Evolutionary conservation across 345 rosid species (phyloP).

Genomic region (Arabis alpina): DNA sequence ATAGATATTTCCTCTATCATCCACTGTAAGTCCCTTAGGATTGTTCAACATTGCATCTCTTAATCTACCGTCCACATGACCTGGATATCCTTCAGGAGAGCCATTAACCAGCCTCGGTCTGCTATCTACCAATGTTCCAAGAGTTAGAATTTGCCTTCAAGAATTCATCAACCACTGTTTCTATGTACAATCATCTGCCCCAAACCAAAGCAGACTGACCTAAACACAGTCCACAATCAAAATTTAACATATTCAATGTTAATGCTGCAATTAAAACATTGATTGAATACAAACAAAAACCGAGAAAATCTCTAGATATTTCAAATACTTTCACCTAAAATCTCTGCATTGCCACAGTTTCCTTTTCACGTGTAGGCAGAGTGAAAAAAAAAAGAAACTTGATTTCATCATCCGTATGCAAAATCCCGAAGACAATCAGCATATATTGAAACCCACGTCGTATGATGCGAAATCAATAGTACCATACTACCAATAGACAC

Average conservation of each 20-base stretch:
- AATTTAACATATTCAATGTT: background rate
- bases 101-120: slow-evolving; percentile 91
- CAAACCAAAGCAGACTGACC: background rate
- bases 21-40: slow-evolving; percentile 89
- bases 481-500: slow-evolving; percentile 1
- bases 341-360: slow-evolving; percentile 17
- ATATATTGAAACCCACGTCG: slow-evolving; percentile 31
- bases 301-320: background rate
- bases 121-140: slow-evolving; percentile 46
- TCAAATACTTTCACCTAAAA: background rate
- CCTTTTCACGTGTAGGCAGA: slow-evolving; percentile 15
- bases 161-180: slow-evolving; percentile 44
- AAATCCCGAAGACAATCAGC: slow-evolving; percentile 24
- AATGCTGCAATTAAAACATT: slow-evolving; percentile 13
- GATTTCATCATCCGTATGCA: slow-evolving; percentile 27
- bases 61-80: slow-evolving; percentile 86
- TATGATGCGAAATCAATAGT: slow-evolving; percentile 23
- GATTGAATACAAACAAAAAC: slow-evolving; percentile 2
- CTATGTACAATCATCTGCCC: background rate
- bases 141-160: background rate
- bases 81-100: slow-evolving; percentile 79
- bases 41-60: slow-evolving; percentile 93
- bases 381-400: too few species aligned
- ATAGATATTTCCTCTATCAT: slow-evolving; percentile 90
- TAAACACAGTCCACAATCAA: background rate